Evolutionary conservation across 2,329 filamentous ascomycete species (phyloP), one percentile per base, ranked within the genome.

Genomic region (Cladophialophora chaetospira): DNA sequence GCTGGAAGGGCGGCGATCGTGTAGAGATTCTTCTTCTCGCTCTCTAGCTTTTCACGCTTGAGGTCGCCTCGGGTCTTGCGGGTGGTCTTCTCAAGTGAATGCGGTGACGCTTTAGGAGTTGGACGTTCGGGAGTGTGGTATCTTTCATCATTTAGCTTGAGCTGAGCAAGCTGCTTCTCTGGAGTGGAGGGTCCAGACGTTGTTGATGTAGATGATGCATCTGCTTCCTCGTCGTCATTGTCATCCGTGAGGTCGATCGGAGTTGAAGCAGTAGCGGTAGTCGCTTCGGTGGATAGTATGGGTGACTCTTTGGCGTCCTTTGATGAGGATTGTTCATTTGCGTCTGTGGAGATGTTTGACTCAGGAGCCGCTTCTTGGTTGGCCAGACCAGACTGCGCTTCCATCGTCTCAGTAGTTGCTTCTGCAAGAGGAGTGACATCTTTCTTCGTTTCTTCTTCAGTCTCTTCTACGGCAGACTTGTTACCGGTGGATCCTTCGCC

Each of bases 1-100:
- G 54, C 45, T 5, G 72, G 57, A 19, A 77, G 67, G 10, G 68
- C 67, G 4, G 35, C 74, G 70, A 58, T 69, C 63, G n/a, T 67
- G 66, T 33, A 70, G 68, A 56, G 66, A 49, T 42, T 61, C 68
- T 51, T 36, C 43, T 61, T 36, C 38, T 57, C 40, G 11, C 55
- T 13, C 17, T 47, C 42, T 52, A 62, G 55, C 42, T n/a, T n/a
- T n/a, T 69, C 58, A 29, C 65, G 57, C 8, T 58, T 63, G 29
- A 57, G 55, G 53, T 67, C 60, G 52, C 66, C 66, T 55, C 63
- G 45, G 5, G 63, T 65, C 9, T 54, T 31, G 38, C 63, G 52
- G 23, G 60, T 54, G 5, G 45, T 56, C 38, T 53, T 60, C 25
- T 62, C 53, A 23, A 50, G 28, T 5, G 54, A 58, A 31, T 61